A percentile compares a stretch with the other conserved stretches of the same genome.
These are phyloP conservation scores for Dictyostelium intermedium DNA, from an alignment of 78 protist species.

Conservation along the genomic window DNA sequence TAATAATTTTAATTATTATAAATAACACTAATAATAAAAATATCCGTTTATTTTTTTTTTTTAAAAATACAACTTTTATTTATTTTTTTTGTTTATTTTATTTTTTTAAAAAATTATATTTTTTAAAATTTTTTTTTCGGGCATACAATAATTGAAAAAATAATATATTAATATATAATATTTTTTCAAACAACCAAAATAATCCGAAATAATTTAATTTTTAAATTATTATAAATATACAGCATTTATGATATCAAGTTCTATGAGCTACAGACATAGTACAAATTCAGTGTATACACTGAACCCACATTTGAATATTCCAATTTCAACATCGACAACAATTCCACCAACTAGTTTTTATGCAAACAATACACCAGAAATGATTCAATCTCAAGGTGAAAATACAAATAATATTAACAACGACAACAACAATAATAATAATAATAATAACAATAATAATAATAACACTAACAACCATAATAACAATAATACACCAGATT, in stretches of 20 bases:
- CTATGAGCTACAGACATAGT: constrained; percentile 68
- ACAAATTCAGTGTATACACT: constrained; percentile 60
- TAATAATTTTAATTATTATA: too few species aligned
- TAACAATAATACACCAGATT: background rate
- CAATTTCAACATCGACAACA: constrained; percentile 66
- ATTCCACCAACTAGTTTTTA: constrained; percentile 18
- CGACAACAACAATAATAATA: background rate
- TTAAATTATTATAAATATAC: background rate
- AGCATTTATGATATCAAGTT: constrained; percentile 9
- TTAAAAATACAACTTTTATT: background rate
- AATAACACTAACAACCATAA: background rate
- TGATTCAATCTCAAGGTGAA: constrained; percentile 11
- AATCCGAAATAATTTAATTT: background rate
- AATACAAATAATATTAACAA: background rate
- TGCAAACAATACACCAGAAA: background rate
- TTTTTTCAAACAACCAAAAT: background rate
- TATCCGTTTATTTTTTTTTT: background rate
- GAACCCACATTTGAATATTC: constrained; percentile 49
- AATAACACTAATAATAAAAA: background rate
- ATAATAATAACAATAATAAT: background rate
- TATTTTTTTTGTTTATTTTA: background rate
- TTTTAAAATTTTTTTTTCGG: background rate
- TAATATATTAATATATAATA: too few species aligned
- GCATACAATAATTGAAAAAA: too few species aligned
- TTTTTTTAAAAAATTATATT: background rate